Conservation (phyloP, 2,329 filamentous ascomycete genomes). For the Verticillium isaacii region DNA sequence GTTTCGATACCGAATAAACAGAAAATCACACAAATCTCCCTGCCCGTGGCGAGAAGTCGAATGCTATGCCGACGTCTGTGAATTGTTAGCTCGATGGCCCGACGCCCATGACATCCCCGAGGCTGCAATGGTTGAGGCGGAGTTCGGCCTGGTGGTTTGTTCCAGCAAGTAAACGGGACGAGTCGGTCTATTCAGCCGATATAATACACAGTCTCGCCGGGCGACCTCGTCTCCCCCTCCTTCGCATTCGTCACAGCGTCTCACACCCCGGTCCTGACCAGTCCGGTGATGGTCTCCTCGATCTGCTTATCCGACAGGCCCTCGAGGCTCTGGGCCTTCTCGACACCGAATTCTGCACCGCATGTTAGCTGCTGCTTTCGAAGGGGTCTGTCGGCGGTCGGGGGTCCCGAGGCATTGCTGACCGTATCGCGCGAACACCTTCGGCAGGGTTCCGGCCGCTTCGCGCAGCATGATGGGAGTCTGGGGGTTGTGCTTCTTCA, state of each 20-base stretch:
- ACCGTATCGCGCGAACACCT: conserved; percentile 93
- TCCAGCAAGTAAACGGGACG: background rate
- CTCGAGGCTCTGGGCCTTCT: conserved; percentile 54
- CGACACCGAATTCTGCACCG: conserved; percentile 46
- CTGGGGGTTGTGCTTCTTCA: conserved; percentile 98
- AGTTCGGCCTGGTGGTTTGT: background rate
- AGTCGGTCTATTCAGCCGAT: background rate
- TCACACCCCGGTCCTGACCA: conserved; percentile 38
- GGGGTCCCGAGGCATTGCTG: conserved; percentile 22
- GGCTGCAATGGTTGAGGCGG: too few species aligned
- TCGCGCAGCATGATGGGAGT: conserved; percentile 94
- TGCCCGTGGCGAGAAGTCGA: background rate
- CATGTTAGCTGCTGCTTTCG: background rate
- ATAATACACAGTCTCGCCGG: conserved; percentile 1
- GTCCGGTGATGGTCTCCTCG: conserved; percentile 50
- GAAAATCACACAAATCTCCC: background rate
- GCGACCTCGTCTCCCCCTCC: background rate
- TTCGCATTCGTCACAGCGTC: background rate
- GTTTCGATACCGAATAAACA: background rate
- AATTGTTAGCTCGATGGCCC: background rate
- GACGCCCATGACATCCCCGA: too few species aligned
- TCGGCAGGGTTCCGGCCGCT: conserved; percentile 77
- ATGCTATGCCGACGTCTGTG: background rate
- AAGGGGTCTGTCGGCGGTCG: background rate
- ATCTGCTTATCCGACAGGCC: conserved; percentile 57